These are phyloP conservation scores for Vaccinium myrtillus DNA, from an alignment of 148 eudicot genomes.

Conservation along the genomic window DNA sequence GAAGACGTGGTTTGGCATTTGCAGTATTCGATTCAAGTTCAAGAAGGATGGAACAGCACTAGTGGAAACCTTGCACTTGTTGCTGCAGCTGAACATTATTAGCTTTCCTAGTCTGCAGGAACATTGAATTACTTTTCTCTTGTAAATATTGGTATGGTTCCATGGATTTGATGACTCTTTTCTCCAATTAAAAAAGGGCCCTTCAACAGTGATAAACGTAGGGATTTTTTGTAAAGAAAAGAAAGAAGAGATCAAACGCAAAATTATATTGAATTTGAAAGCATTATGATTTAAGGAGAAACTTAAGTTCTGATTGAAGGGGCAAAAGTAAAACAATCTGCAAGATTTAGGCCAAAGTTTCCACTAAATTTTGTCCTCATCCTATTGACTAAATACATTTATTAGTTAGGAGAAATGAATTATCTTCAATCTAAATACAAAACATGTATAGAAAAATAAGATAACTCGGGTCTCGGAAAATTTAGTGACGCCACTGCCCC, in stretches of 20 bases:
- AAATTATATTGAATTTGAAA: no score
- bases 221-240: not conserved
- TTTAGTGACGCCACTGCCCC: no score
- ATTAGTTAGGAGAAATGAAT: no score
- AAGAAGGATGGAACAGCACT: constrained; percentile 85
- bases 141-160: not conserved
- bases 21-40: constrained; percentile 92
- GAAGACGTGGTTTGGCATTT: constrained; percentile 94
- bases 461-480: no score
- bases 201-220: not conserved
- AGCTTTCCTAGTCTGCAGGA: not conserved
- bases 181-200: not conserved
- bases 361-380: no score
- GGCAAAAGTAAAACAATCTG: no score
- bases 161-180: not conserved
- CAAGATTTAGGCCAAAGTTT: no score
- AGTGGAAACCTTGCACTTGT: constrained; percentile 78
- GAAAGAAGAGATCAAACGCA: not conserved
- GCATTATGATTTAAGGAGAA: not conserved
- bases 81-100: no score
- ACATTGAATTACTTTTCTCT: not conserved
- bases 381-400: no score
- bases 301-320: no score
- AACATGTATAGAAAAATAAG: no score
- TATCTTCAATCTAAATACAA: no score